Evolutionary conservation across 306 rosid species (phyloP).

Genomic region (Pyrus pyrifolia): DNA sequence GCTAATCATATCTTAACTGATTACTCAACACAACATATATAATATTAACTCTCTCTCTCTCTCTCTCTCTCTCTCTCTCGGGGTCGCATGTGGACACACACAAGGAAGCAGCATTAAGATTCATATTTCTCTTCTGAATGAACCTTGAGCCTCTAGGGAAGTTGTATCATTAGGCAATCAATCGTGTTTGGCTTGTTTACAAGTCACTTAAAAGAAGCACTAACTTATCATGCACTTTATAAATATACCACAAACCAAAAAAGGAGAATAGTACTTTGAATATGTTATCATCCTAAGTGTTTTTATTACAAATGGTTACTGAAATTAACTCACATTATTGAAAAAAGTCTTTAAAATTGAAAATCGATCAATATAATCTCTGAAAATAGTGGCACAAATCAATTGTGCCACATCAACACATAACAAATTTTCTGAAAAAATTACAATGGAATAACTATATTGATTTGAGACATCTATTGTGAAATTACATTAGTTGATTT

Average conservation of each 20-base stretch:
- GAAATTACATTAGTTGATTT: no score
- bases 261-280: background rate
- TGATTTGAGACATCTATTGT: no score
- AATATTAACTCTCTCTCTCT: background rate
- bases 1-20: conserved; percentile 25
- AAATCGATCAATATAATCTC: no score
- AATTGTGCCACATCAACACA: no score
- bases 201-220: background rate
- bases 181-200: background rate
- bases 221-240: background rate
- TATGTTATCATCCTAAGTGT: background rate
- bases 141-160: background rate
- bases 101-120: background rate
- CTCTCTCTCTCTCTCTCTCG: background rate
- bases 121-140: background rate
- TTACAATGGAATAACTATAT: no score
- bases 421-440: no score
- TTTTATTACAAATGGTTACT: no score
- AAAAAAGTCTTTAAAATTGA: no score
- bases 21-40: background rate
- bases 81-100: background rate
- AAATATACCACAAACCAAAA: background rate
- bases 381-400: no score
- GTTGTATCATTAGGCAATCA: background rate
- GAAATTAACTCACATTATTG: no score